A percentile compares a stretch with the other conserved stretches of the same genome.
These are phyloP conservation scores for Camelina sativa DNA, from an alignment of 345 rosid species.

Conservation along the genomic window DNA sequence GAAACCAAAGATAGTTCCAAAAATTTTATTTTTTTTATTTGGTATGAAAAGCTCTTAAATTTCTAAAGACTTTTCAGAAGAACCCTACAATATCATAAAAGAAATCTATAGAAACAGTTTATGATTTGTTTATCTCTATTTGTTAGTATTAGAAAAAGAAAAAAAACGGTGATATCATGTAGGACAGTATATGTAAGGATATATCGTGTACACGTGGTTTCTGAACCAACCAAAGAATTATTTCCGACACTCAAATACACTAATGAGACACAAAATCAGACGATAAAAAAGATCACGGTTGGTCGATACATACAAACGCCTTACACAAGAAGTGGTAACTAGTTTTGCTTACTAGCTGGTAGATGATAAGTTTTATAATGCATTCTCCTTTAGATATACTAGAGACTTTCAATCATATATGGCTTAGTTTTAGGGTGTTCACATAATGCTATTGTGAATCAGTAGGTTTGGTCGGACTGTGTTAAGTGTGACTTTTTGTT, in stretches of 20 bases:
- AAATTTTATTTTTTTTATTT: too few species aligned
- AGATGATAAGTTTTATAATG: background rate
- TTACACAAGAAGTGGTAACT: background rate
- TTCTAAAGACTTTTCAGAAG: background rate
- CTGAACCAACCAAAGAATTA: background rate
- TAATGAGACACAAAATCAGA: background rate
- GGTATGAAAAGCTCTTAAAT: background rate
- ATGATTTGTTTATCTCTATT: background rate
- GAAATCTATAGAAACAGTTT: background rate
- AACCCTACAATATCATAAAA: background rate
- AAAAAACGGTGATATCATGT: background rate
- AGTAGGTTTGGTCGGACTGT: background rate
- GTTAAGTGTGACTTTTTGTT: conserved; percentile 1
- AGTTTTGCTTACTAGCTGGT: background rate
- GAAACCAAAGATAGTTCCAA: background rate
- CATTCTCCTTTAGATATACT: too few species aligned
- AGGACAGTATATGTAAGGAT: background rate
- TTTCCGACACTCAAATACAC: background rate
- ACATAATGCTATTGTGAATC: background rate
- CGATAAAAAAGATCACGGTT: background rate
- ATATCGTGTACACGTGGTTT: conserved; percentile 3
- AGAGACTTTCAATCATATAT: too few species aligned
- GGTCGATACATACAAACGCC: background rate
- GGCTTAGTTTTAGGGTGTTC: background rate
- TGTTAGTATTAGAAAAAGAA: background rate